These are phyloP conservation scores for Mortierella claussenii DNA, from an alignment of 192 early-diverging fungal species.

Conservation along the genomic window DNA sequence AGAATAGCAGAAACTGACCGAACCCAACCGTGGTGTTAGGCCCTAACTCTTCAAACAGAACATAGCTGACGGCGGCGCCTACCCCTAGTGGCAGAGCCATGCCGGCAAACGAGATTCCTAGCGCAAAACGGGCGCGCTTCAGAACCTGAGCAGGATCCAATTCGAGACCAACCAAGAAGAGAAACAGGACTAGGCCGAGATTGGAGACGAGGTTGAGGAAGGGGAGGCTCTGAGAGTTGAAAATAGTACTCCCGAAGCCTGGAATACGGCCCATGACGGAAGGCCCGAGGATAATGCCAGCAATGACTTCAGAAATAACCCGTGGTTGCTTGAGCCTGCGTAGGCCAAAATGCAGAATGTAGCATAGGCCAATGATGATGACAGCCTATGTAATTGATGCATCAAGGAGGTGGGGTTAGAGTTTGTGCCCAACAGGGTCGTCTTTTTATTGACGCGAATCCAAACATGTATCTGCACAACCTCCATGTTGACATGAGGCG, in stretches of 20 bases:
- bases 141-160: slow-evolving; percentile 74
- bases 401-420: too few species aligned
- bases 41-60: slow-evolving; percentile 52
- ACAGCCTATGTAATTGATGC: slow-evolving; percentile 44
- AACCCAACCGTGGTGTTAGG: slow-evolving; percentile 35
- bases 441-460: too few species aligned
- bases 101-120: slow-evolving; percentile 79
- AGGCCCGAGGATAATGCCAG: slow-evolving; percentile 90
- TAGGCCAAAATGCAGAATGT: slow-evolving; percentile 75
- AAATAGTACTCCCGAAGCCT: slow-evolving; percentile 74
- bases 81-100: slow-evolving; percentile 84
- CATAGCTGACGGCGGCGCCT: slow-evolving; percentile 52
- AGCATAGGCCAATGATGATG: slow-evolving; percentile 78
- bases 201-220: slow-evolving; percentile 81
- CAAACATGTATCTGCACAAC: too few species aligned
- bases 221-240: slow-evolving; percentile 75
- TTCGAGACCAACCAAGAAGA: slow-evolving; percentile 91
- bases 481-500: too few species aligned
- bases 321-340: slow-evolving; percentile 78
- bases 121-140: slow-evolving; percentile 60
- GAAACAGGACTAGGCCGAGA: slow-evolving; percentile 87
- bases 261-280: slow-evolving; percentile 82
- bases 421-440: too few species aligned
- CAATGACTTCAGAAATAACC: slow-evolving; percentile 93
- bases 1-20: slow-evolving; percentile 48